Conservation (phyloP, 768 basidiomycete genomes). For the Suillus fuscotomentosus region DNA sequence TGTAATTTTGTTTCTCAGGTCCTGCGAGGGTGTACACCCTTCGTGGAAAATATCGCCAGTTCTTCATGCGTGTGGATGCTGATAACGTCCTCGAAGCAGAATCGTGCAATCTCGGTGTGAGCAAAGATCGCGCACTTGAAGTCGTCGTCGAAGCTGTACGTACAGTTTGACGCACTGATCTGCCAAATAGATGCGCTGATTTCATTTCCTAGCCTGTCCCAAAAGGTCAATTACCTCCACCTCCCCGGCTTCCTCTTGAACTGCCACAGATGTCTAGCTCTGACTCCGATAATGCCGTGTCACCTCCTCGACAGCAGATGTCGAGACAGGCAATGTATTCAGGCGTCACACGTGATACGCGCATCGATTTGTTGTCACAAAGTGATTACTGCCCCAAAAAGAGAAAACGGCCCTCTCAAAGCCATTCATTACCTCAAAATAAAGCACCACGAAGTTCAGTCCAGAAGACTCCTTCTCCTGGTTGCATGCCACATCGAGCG, state of each 20-base stretch:
- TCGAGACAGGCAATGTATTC: conserved; percentile 9
- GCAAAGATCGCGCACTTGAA: conserved; percentile 52
- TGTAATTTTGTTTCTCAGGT: conserved; percentile 36
- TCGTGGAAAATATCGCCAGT: conserved; percentile 68
- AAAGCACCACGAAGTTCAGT: neutral
- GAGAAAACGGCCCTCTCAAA: conserved; percentile 4
- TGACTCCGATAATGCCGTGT: conserved; percentile 20
- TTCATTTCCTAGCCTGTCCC: conserved; percentile 19
- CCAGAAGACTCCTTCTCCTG: neutral
- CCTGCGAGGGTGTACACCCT: conserved; percentile 65
- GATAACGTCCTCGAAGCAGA: conserved; percentile 48
- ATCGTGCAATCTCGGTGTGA: conserved; percentile 57
- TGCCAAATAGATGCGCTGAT: conserved; percentile 6
- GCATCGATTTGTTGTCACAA: conserved; percentile 25
- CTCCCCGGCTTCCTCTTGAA: conserved; percentile 12
- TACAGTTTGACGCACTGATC: conserved; percentile 6
- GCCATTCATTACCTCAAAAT: neutral
- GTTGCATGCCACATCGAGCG: neutral
- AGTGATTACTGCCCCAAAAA: conserved; percentile 17
- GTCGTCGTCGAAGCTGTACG: conserved; percentile 60
- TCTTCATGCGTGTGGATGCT: conserved; percentile 60
- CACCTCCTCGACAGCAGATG: conserved; percentile 6
- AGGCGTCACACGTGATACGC: conserved; percentile 24
- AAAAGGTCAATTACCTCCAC: conserved; percentile 27
- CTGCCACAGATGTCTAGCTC: conserved; percentile 11